Percentiles rank a stretch among this genome's conserved stretches.
These are phyloP conservation scores for Sporobolus alterniflorus DNA, from an alignment of 202 grass and related monocot species.

Conservation along the genomic window DNA sequence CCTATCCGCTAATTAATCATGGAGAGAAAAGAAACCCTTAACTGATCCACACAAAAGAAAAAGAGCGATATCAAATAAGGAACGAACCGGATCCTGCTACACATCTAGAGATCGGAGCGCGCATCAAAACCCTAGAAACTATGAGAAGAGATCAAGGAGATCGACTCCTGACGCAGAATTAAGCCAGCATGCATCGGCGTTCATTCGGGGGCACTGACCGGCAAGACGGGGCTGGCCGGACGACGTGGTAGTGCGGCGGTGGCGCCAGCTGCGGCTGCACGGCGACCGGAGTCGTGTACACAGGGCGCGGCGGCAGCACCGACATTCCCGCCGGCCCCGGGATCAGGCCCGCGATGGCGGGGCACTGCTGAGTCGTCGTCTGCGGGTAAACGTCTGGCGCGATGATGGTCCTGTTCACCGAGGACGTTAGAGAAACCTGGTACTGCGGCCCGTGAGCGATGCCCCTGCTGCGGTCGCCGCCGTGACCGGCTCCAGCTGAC, in stretches of 20 bases:
- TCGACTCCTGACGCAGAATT: not conserved
- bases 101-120: slow-evolving; percentile 23
- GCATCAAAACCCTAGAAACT: slow-evolving; percentile 43
- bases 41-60: not conserved
- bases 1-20: not conserved
- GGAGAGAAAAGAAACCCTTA: not conserved
- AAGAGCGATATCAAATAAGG: no score
- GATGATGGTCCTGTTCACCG: not conserved
- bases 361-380: not conserved
- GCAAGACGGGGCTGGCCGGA: not conserved
- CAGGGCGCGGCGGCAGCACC: not conserved
- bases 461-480: not conserved
- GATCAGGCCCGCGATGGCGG: slow-evolving; percentile 36
- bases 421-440: slow-evolving; percentile 21
- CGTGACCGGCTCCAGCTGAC: not conserved
- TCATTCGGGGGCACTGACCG: slow-evolving; percentile 36
- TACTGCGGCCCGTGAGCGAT: not conserved
- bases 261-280: not conserved
- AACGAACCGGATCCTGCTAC: not conserved
- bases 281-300: slow-evolving; percentile 1
- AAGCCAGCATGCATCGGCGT: not conserved
- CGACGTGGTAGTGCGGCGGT: slow-evolving; percentile 3
- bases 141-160: not conserved
- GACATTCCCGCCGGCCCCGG: slow-evolving; percentile 15
- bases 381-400: not conserved